Percentiles rank a stretch among this genome's conserved stretches.
phyloP scores from a whole-genome alignment of 306 rosid species.

The Cucumis melo region DNA sequence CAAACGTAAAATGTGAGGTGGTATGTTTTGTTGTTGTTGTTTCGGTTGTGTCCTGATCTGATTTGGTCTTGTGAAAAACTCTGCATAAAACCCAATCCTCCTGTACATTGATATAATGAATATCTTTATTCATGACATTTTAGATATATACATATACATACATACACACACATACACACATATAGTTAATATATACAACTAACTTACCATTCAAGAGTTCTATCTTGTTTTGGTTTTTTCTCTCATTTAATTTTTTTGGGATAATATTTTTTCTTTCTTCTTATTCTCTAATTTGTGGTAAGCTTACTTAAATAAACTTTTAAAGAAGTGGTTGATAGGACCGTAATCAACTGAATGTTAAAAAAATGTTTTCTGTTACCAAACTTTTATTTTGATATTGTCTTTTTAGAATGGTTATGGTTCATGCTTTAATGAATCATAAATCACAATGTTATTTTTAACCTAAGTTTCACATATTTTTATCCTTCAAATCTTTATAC shows the following conservation, averaged over 20 bases:
- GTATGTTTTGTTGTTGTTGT: neutral
- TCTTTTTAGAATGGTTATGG: no score
- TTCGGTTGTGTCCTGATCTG: neutral
- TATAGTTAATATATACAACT: neutral
- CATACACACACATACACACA: neutral
- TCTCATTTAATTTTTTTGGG: neutral
- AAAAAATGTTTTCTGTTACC: no score
- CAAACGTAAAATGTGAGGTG: neutral
- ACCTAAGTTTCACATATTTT: no score
- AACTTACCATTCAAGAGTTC: neutral
- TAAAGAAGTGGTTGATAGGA: no score
- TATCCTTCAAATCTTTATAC: no score
- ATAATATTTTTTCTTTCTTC: no score
- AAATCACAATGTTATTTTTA: no score
- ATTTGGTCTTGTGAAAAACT: neutral
- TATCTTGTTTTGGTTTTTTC: neutral
- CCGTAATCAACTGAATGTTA: no score
- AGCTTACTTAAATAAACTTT: no score
- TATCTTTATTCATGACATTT: neutral
- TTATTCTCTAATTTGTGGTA: no score
- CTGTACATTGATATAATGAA: neutral
- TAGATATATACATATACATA: neutral
- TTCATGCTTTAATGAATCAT: no score
- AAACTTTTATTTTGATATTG: no score
- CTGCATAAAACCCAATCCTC: constrained; percentile 7